Evolutionary conservation across 345 rosid genomes (phyloP).

Genomic region (Rhodomyrtus tomentosa): DNA sequence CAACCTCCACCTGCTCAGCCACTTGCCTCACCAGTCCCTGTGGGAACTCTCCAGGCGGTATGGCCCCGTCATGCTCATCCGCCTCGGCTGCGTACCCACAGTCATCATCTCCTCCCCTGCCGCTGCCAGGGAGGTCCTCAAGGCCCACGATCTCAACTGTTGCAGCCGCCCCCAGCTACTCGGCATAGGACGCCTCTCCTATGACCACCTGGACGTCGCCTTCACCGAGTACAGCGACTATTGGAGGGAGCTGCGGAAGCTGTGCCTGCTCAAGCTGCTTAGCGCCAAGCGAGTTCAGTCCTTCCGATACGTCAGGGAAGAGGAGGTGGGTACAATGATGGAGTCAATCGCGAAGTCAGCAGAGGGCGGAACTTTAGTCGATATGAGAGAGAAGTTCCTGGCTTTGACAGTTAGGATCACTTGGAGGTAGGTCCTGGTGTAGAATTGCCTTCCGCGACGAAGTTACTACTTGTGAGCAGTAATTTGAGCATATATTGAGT

Average conservation of each 20-base stretch:
- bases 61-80: slow-evolving; percentile 24
- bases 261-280: slow-evolving; percentile 13
- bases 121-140: slow-evolving; percentile 10
- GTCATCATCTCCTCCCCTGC: slow-evolving; percentile 12
- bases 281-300: slow-evolving; percentile 1
- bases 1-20: slow-evolving; percentile 1
- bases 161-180: slow-evolving; percentile 4
- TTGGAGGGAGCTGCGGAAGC: slow-evolving; percentile 14
- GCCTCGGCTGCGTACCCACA: slow-evolving; percentile 8
- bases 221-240: slow-evolving; percentile 8
- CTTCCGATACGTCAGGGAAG: slow-evolving; percentile 12
- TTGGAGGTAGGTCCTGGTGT: neutral
- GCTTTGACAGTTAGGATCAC: slow-evolving; percentile 7
- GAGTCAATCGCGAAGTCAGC: slow-evolving; percentile 14
- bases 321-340: slow-evolving; percentile 16
- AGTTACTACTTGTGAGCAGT: neutral
- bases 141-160: slow-evolving; percentile 9
- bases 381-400: slow-evolving; percentile 17
- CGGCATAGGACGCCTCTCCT: slow-evolving; percentile 19
- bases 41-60: slow-evolving; percentile 5
- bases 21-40: slow-evolving; percentile 8
- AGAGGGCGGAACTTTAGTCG: neutral
- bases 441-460: neutral
- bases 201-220: slow-evolving; percentile 16
- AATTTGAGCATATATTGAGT: neutral